These are phyloP conservation scores for Triangularia setosa DNA, from an alignment of 2,329 filamentous ascomycete species.

Conservation along the genomic window DNA sequence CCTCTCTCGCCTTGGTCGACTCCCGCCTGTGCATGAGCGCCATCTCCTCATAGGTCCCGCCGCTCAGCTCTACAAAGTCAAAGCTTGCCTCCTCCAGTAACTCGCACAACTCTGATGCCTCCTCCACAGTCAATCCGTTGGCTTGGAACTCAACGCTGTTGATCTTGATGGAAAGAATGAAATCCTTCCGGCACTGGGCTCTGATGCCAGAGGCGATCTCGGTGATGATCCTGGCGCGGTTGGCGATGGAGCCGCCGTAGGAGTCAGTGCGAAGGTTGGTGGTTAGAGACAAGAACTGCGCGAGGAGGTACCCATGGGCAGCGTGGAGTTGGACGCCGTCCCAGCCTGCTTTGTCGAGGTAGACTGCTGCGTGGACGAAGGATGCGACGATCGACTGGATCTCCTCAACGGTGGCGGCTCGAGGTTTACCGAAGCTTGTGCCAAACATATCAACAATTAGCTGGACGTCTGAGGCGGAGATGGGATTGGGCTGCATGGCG, in stretches of 20 bases:
- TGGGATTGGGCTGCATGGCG: constrained; percentile 38
- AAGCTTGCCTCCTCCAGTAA: constrained; percentile 48
- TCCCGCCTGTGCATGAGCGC: constrained; percentile 42
- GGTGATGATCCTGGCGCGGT: constrained; percentile 44
- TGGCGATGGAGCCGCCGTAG: constrained; percentile 42
- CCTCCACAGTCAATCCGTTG: constrained; percentile 47
- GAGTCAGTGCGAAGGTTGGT: constrained; percentile 35
- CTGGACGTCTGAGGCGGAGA: constrained; percentile 49
- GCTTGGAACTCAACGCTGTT: constrained; percentile 55
- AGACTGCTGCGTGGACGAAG: constrained; percentile 55
- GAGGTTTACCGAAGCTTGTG: constrained; percentile 47
- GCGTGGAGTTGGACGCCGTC: constrained; percentile 44
- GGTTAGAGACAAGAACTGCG: constrained; percentile 38
- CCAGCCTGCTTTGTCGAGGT: constrained; percentile 54
- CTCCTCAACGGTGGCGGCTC: constrained; percentile 46
- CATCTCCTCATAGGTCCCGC: constrained; percentile 54
- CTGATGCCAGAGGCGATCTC: constrained; percentile 42
- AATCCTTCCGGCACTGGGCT: constrained; percentile 24
- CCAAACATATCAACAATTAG: constrained; percentile 28
- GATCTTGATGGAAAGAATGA: constrained; percentile 54
- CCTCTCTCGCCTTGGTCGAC: constrained; percentile 54
- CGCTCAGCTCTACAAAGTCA: constrained; percentile 56
- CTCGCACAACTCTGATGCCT: constrained; percentile 45
- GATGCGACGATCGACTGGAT: constrained; percentile 50
- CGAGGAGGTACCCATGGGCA: constrained; percentile 46